Conservation (phyloP, 495 filamentous ascomycete genomes). For the Chaetomium tenue region DNA sequence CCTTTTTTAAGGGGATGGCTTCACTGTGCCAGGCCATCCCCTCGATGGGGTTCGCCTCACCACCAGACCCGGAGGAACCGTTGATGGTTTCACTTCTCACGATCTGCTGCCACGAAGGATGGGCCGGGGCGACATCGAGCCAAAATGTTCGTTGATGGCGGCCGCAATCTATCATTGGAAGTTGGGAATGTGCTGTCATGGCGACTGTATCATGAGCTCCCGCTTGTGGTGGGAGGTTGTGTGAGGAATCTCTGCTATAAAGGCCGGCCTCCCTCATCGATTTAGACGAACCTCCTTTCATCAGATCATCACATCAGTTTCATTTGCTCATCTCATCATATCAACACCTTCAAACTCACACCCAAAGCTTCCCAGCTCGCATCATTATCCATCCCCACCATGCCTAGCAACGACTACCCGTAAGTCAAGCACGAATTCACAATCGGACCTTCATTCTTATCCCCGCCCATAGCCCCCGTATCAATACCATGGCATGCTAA, state of each 20-base stretch:
- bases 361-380: too few relatives aligned
- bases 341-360: too few relatives aligned
- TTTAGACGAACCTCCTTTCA: not conserved
- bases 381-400: too few relatives aligned
- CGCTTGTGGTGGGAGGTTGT: too few relatives aligned
- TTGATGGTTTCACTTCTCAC: not conserved
- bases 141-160: not conserved
- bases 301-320: not conserved
- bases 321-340: not conserved
- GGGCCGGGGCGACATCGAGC: not conserved
- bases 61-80: not conserved
- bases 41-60: not conserved
- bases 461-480: too few relatives aligned
- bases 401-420: too few relatives aligned
- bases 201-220: not conserved
- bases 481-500: too few relatives aligned
- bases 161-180: not conserved
- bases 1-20: not conserved
- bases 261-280: not conserved
- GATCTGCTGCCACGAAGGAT: not conserved
- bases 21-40: not conserved
- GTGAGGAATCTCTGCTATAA: not conserved
- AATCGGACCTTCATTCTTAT: too few relatives aligned
- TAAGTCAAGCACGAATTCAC: too few relatives aligned
- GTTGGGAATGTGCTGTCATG: not conserved